Conservation (phyloP, 2,329 filamentous ascomycete genomes). For the Cercospora berteroae region DNA sequence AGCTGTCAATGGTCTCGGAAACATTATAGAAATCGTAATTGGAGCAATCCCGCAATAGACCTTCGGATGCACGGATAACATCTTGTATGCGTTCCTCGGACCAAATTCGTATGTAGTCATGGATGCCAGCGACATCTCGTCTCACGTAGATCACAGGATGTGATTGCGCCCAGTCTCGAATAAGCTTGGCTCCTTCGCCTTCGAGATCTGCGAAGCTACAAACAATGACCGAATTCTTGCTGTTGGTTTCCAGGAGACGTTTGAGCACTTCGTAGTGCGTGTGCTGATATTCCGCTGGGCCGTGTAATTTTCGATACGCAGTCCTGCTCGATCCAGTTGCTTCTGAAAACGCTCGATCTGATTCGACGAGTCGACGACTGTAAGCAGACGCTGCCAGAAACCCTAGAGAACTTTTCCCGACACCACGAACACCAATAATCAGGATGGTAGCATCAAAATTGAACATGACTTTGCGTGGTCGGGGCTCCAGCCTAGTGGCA, state of each 20-base stretch:
- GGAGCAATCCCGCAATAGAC: conserved; percentile 63
- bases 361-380: conserved; percentile 65
- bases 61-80: conserved; percentile 57
- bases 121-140: conserved; percentile 64
- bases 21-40: conserved; percentile 77
- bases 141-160: conserved; percentile 71
- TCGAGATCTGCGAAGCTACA: conserved; percentile 70
- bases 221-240: conserved; percentile 64
- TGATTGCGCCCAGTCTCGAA: conserved; percentile 61
- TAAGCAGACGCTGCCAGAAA: conserved; percentile 72
- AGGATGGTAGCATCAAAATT: conserved; percentile 66
- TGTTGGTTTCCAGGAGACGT: conserved; percentile 58
- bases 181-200: conserved; percentile 57
- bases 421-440: conserved; percentile 69
- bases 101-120: conserved; percentile 57
- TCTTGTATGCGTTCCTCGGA: conserved; percentile 57
- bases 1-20: conserved; percentile 51
- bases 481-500: conserved; percentile 6
- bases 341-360: conserved; percentile 66
- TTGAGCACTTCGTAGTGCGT: conserved; percentile 63
- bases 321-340: conserved; percentile 61
- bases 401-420: conserved; percentile 72
- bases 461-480: conserved; percentile 43
- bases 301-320: conserved; percentile 62
- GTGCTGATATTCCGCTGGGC: conserved; percentile 60